Evolutionary conservation across 2,329 filamentous ascomycete genomes (phyloP).

Genomic region (Trichoderma aggressivum): DNA sequence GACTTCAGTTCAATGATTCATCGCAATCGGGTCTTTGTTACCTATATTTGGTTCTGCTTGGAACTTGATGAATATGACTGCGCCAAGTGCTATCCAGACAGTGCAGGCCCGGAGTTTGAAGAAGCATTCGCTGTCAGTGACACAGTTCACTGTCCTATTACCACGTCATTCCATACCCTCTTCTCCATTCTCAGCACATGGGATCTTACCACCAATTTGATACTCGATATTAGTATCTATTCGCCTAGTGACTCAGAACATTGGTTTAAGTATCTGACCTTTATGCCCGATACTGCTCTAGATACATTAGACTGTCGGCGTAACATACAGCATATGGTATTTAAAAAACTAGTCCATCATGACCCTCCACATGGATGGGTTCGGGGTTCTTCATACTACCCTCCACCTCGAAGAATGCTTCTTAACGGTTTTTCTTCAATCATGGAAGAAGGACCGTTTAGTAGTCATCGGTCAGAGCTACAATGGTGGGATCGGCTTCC

Average conservation of each 20-base stretch:
- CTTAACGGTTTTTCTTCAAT: slow-evolving; percentile 24
- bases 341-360: neutral
- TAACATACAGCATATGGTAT: neutral
- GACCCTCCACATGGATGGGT: slow-evolving; percentile 13
- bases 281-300: slow-evolving; percentile 17
- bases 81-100: neutral
- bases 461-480: slow-evolving; percentile 17
- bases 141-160: slow-evolving; percentile 20
- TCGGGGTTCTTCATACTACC: slow-evolving; percentile 12
- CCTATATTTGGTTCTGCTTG: slow-evolving; percentile 25
- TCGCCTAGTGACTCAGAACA: slow-evolving; percentile 34
- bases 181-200: slow-evolving; percentile 31
- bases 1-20: slow-evolving; percentile 28
- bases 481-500: slow-evolving; percentile 20
- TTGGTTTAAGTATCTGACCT: slow-evolving; percentile 29
- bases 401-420: neutral
- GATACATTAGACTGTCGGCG: neutral
- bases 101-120: neutral
- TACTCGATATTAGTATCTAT: slow-evolving; percentile 34
- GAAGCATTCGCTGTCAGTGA: slow-evolving; percentile 8
- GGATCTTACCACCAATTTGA: slow-evolving; percentile 27
- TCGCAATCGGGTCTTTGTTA: slow-evolving; percentile 29
- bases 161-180: slow-evolving; percentile 26
- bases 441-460: slow-evolving; percentile 21
- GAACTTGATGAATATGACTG: slow-evolving; percentile 25